Evolutionary conservation across 2,329 filamentous ascomycete genomes (phyloP), one percentile per base, ranked within the genome.

Genomic region (Diaporthe citri): DNA sequence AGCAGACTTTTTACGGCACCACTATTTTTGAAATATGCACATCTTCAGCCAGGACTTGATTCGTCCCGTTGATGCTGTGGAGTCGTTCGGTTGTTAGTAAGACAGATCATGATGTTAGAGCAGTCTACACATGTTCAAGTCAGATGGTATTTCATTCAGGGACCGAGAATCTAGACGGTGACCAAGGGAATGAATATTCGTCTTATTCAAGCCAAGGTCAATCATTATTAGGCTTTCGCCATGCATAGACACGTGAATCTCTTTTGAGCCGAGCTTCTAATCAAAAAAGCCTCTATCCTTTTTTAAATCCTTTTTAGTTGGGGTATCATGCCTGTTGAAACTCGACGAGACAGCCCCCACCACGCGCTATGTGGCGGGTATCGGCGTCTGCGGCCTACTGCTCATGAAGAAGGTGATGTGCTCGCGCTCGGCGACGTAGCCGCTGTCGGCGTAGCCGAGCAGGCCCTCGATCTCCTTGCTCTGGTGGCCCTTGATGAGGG

Each of bases 371-470:
- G 78, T 56, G 20, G 82, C 81, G 0, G 78, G 72, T 25, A 81
- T 85, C 7, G 88, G 88, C 72, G 88, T 90, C 20, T 85, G 87
- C 31, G 90, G 88, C 43, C 89, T 84, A 79, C 89, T 91, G 74
- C 82, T 83, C 46, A 82, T 84, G 77, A 94, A 93, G 78, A 98
- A 92, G 59, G 94, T 95, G 77, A 98, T 93, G 79, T 97, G 96
- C 83, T 97, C 95, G 77, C 95, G 88, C 80, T 97, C 88, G 13
- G 95, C 96, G 55, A 98, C 93, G 84, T 98, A 98, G 84, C 98
- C 95, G 80, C 94, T 97, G 82, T 98, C 96, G 28, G 95, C 95
- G 84, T 98, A 99, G 4, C 96, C 97, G 43, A 99, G 86, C 59
- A 97, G 86, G 13, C 89, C 88, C 64, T 92, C 88, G 77, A 99